Evolutionary conservation across 2,329 filamentous ascomycete genomes (phyloP).

Genomic region (Aspergillus sp.): DNA sequence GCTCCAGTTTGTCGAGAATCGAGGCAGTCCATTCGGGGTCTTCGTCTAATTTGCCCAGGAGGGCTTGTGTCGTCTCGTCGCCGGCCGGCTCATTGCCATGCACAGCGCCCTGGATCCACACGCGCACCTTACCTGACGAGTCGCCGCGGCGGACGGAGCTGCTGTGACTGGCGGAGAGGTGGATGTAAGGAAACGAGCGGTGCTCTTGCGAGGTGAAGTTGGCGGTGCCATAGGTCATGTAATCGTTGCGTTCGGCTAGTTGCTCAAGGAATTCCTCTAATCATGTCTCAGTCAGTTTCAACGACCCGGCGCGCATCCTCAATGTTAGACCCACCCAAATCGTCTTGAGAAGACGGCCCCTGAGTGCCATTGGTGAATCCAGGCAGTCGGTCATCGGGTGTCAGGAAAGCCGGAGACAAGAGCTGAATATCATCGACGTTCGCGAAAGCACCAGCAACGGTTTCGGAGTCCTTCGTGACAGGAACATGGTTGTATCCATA

Average conservation of each 20-base stretch:
- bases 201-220: conserved; percentile 8
- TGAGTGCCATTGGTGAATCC: conserved; percentile 8
- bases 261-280: conserved; percentile 3
- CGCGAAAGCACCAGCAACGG: neutral
- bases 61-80: conserved; percentile 8
- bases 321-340: neutral
- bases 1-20: conserved; percentile 1
- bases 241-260: conserved; percentile 2
- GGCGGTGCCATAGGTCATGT: conserved; percentile 4
- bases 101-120: conserved; percentile 10
- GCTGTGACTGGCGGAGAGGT: neutral
- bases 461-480: neutral
- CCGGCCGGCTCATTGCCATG: conserved; percentile 8
- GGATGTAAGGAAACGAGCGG: conserved; percentile 6
- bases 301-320: neutral
- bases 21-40: neutral
- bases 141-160: neutral
- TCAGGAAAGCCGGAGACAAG: conserved; percentile 4
- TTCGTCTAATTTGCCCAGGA: conserved; percentile 4
- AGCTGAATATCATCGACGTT: neutral
- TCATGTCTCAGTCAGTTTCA: neutral
- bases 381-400: conserved; percentile 5
- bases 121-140: neutral
- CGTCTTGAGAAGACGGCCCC: conserved; percentile 3
- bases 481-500: conserved; percentile 9